A percentile compares a stretch with the other conserved stretches of the same genome.
These are phyloP conservation scores for Scutellaria baicalensis DNA, from an alignment of 257 asterid species.

Conservation along the genomic window DNA sequence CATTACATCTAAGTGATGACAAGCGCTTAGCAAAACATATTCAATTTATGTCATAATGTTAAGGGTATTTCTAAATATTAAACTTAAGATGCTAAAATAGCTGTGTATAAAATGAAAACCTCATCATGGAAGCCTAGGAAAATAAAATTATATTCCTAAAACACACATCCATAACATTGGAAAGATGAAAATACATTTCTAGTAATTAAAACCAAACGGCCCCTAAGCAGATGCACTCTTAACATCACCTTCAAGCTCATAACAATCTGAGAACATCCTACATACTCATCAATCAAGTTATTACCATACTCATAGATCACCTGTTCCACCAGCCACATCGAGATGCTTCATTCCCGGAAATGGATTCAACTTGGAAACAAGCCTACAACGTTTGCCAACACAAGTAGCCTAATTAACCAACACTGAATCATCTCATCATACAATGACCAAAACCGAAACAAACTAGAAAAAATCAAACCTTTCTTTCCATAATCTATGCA, in stretches of 20 bases:
- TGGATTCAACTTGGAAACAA: conserved; percentile 82
- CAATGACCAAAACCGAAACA: not conserved
- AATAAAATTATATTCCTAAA: not conserved
- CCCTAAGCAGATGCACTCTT: not conserved
- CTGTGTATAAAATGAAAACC: not conserved
- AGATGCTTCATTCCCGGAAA: conserved; percentile 98
- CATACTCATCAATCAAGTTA: not conserved
- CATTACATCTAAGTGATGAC: not conserved
- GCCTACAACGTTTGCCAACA: conserved; percentile 28
- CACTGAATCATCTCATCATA: conserved; percentile 4
- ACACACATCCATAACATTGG: not conserved
- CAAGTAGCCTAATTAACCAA: not conserved
- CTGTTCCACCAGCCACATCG: conserved; percentile 99
- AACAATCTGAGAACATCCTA: not conserved
- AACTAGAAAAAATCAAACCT: conserved; percentile 33
- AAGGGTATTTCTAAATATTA: not conserved
- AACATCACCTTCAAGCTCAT: not conserved
- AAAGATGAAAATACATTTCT: not conserved
- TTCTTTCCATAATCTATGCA: conserved; percentile 93
- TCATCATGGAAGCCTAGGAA: not conserved
- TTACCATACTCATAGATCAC: conserved; percentile 26
- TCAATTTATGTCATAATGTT: not conserved
- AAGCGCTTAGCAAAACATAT: not conserved
- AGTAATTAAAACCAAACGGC: not conserved
- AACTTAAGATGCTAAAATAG: not conserved